phyloP scores from a whole-genome alignment of 140 eudicot genomes.

The Oenanthe javanica region DNA sequence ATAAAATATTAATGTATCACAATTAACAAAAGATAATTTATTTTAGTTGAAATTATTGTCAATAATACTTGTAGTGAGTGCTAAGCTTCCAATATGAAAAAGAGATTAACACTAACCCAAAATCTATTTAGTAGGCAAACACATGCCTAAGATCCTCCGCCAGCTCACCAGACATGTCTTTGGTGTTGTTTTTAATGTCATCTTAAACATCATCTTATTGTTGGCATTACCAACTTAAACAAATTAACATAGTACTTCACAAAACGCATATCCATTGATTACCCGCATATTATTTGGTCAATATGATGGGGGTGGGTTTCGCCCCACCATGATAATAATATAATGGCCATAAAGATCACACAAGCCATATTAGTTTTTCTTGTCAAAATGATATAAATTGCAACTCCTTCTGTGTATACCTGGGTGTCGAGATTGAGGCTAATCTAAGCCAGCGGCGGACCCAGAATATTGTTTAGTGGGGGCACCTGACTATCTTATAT shows the following conservation, averaged over 20 bases:
- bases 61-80: background rate
- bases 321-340: background rate
- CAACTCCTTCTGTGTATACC: background rate
- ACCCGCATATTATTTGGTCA: background rate
- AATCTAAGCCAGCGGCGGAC: too few species aligned
- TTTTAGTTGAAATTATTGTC: background rate
- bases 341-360: background rate
- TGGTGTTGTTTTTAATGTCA: background rate
- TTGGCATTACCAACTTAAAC: background rate
- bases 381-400: background rate
- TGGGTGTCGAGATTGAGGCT: too few species aligned
- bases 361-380: background rate
- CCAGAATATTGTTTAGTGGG: too few species aligned
- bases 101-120: background rate
- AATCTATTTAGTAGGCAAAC: background rate
- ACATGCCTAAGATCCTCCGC: slow-evolving; percentile 1
- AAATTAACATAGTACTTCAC: background rate
- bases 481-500: too few species aligned
- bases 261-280: background rate
- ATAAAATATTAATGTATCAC: background rate
- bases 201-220: background rate
- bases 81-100: too few species aligned
- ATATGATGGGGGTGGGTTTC: background rate
- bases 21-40: background rate
- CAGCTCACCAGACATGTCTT: background rate